These are phyloP conservation scores for Phlebopus sp. DNA, from an alignment of 1,284 basidiomycete genomes.

Conservation along the genomic window DNA sequence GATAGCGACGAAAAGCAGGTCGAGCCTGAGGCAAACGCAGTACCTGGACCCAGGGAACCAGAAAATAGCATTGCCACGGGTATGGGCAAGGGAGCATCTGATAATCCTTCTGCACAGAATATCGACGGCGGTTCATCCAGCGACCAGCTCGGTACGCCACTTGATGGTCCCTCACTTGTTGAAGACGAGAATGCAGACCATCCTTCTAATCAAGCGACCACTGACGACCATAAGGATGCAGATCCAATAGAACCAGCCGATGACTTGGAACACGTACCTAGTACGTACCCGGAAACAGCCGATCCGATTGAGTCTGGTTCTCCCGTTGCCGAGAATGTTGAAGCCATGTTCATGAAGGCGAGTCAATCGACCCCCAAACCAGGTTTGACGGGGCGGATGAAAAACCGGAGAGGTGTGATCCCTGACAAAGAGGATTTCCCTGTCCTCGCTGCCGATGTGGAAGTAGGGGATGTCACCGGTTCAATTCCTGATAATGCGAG, in stretches of 20 bases:
- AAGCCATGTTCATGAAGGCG: background rate
- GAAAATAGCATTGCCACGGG: slow-evolving; percentile 6
- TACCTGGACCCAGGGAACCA: slow-evolving; percentile 13
- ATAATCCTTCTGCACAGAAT: background rate
- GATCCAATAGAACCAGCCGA: slow-evolving; percentile 36
- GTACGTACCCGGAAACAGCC: slow-evolving; percentile 1
- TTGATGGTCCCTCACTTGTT: background rate
- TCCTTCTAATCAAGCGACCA: background rate
- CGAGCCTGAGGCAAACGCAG: slow-evolving; percentile 10
- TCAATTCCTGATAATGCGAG: slow-evolving; percentile 5
- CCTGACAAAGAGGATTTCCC: slow-evolving; percentile 16
- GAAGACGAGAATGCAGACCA: background rate
- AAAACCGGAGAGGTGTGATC: slow-evolving; percentile 34
- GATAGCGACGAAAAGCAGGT: slow-evolving; percentile 22
- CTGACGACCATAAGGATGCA: slow-evolving; percentile 15
- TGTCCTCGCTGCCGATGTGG: slow-evolving; percentile 16
- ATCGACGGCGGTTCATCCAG: too few relatives aligned
- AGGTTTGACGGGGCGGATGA: slow-evolving; percentile 36
- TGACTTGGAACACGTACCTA: slow-evolving; percentile 17
- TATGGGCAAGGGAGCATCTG: slow-evolving; percentile 4
- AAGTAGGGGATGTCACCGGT: background rate
- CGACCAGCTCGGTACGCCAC: background rate
- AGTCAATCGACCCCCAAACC: slow-evolving; percentile 24
- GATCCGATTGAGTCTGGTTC: slow-evolving; percentile 33
- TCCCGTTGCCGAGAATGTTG: slow-evolving; percentile 9